Base-by-base conservation (phyloP, 2,329 filamentous ascomycete species). In the Microdochium trichocladiopsis region DNA sequence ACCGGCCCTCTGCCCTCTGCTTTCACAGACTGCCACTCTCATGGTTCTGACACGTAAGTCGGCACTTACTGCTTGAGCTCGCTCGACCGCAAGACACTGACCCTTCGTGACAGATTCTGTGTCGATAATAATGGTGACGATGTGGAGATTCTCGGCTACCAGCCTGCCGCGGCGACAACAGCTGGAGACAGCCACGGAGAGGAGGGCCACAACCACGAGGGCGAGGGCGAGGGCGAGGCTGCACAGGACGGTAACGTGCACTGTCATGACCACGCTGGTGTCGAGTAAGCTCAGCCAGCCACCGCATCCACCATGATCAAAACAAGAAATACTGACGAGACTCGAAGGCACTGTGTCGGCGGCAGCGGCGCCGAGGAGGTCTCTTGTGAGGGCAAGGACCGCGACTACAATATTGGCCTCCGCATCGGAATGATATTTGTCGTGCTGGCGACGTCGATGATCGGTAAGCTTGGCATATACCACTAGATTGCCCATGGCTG, bases 201-300 rank as follows among this genome's bases (percentile, higher is more conserved):
- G 11, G 54, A 33, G 21, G 45, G 54, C 37, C 57, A 60, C 16
- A 57, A 62, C 61, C 12, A 59, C 3, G 54, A 56, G 14, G 57
- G 57, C 4, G 60, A 64, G 54, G 52, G 49, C 25, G 50, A 49
- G 43, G 52, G 61, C 52, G 51, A 60, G 50, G 10, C 59, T 48
- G 25, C 57, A 49, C 52, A 51, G 5, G 60, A 63, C 55, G 61
- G 58, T 2, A 69, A 67, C n/a, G 59, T 74, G 56, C 74, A 80
- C 59, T 90, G 86, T 58, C 87, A 91, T 62, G 88, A 86, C 66
- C 87, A 91, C 59, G 86, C 86, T 10, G 86, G 86, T 36, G 83
- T 90, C 22, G 84, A 89, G 85, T 88, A 71, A 68, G 83, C 70
- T 52, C 9, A n/a, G 9, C 14, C 10, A 8, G 14, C 6, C 18